These are phyloP conservation scores for Euptelea pleiosperma DNA, from an alignment of 164 flowering plant species.

Conservation along the genomic window DNA sequence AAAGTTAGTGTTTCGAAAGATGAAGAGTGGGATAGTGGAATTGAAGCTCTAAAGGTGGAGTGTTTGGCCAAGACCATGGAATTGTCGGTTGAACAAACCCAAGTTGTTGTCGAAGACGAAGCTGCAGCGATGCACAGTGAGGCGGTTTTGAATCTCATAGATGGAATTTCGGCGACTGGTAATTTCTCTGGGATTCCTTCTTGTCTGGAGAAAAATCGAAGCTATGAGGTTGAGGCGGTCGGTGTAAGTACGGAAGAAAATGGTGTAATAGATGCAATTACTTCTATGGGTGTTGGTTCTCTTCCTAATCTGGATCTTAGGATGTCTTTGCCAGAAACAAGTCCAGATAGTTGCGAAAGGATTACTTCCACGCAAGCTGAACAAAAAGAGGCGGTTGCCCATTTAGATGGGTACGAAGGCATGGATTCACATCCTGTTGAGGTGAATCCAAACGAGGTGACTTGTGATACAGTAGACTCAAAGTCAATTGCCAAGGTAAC, in stretches of 20 bases:
- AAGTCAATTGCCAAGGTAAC: too few relatives aligned
- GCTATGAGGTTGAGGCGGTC: not conserved
- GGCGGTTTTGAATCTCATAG: too few relatives aligned
- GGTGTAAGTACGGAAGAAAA: not conserved
- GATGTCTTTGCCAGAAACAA: not conserved
- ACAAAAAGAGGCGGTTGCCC: not conserved
- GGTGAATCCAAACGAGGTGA: not conserved
- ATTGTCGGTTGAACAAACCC: not conserved
- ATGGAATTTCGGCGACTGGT: too few relatives aligned
- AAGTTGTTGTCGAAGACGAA: not conserved
- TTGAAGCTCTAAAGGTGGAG: constrained; percentile 1
- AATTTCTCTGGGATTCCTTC: too few relatives aligned
- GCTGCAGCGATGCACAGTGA: not conserved
- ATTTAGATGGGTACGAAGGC: not conserved
- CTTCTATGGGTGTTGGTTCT: too few relatives aligned
- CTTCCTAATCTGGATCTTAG: not conserved
- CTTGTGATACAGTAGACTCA: not conserved
- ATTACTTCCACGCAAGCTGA: not conserved
- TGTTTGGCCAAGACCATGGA: not conserved
- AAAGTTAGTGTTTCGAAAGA: not conserved
- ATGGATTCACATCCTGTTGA: not conserved
- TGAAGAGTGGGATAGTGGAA: not conserved
- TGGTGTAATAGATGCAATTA: too few relatives aligned
- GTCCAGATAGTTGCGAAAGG: not conserved
- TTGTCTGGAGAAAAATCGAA: not conserved